Conservation (phyloP, 345 rosid species). For the Hibiscus tridactylites region DNA sequence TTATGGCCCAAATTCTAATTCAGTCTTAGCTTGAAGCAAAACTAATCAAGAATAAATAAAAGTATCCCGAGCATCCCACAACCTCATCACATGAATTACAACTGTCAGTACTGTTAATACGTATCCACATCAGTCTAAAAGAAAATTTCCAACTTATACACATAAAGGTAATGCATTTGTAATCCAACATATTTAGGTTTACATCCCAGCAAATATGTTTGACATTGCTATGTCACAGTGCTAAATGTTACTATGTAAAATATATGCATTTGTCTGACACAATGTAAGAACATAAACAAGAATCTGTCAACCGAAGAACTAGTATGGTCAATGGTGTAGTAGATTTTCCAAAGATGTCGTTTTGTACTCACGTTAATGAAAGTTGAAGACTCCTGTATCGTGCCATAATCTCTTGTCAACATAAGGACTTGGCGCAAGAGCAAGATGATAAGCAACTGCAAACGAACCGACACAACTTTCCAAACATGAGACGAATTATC, state of each 20-base stretch:
- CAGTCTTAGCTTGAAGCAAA: conserved; percentile 3
- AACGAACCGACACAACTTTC: conserved; percentile 4
- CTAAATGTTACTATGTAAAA: not conserved
- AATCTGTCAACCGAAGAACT: not conserved
- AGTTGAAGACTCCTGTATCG: conserved; percentile 36
- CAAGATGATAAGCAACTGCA: conserved; percentile 48
- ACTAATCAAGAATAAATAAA: not conserved
- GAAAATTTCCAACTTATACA: not conserved
- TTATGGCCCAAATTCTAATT: conserved; percentile 11
- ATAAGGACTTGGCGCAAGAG: conserved; percentile 47
- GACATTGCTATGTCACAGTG: not conserved
- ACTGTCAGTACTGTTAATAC: not conserved
- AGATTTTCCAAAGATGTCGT: not conserved
- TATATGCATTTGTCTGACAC: not conserved
- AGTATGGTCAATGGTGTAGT: not conserved
- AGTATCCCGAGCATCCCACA: not conserved
- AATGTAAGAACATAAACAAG: not conserved
- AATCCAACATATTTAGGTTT: not conserved
- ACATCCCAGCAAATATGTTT: not conserved
- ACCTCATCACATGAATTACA: not conserved
- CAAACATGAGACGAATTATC: not conserved
- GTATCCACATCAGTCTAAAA: not conserved
- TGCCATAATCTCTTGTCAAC: conserved; percentile 32
- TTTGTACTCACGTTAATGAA: conserved; percentile 33
- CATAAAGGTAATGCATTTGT: not conserved